Evolutionary conservation across 2,329 filamentous ascomycete genomes (phyloP).

Genomic region (Helotiales sp.): DNA sequence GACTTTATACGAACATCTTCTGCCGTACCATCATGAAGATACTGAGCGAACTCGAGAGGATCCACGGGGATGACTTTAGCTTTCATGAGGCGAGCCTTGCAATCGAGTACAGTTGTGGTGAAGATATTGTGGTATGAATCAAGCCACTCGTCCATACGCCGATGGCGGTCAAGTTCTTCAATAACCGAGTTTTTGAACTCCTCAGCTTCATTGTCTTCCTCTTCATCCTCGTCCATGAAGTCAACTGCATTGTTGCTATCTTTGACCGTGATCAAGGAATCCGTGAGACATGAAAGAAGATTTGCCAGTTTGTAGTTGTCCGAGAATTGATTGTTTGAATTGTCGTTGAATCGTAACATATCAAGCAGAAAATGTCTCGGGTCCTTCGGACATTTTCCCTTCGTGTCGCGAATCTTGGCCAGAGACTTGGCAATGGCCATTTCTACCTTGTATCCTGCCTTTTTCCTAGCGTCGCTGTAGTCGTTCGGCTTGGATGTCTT

Average conservation of each 20-base stretch:
- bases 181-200: constrained; percentile 44
- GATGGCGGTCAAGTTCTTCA: constrained; percentile 67
- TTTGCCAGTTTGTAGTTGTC: constrained; percentile 87
- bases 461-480: constrained; percentile 79
- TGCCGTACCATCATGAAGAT: constrained; percentile 62
- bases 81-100: constrained; percentile 64
- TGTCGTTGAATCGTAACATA: constrained; percentile 91
- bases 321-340: constrained; percentile 83
- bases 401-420: constrained; percentile 70
- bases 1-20: constrained; percentile 66
- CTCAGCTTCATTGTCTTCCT: constrained; percentile 45
- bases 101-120: constrained; percentile 62
- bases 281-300: constrained; percentile 66
- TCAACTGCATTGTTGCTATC: constrained; percentile 38
- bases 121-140: constrained; percentile 68
- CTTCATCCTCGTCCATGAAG: constrained; percentile 43
- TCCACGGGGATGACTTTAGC: constrained; percentile 57
- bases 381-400: constrained; percentile 74
- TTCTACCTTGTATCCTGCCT: constrained; percentile 81
- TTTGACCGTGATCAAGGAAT: constrained; percentile 54
- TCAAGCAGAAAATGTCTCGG: constrained; percentile 86
- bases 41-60: constrained; percentile 59
- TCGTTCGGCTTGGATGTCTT: constrained; percentile 86
- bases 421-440: constrained; percentile 81
- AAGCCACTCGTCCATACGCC: constrained; percentile 68